Evolutionary conservation across 2,329 filamentous ascomycete species (phyloP).

Genomic region (Pseudocercospora crystallina): DNA sequence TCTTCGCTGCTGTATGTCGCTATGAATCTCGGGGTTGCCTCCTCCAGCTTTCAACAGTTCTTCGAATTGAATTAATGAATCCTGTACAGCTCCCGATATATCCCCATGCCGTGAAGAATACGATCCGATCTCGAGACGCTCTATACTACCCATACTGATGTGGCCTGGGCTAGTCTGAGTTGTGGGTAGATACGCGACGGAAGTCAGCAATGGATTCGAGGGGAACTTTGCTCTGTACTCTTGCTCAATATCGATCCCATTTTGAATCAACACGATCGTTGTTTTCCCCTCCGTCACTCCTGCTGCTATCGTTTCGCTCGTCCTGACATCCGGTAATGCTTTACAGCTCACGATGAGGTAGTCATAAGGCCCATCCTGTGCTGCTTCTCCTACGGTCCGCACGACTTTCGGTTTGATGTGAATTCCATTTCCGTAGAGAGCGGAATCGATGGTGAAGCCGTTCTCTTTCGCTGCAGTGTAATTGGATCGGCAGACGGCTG

Average conservation of each 20-base stretch:
- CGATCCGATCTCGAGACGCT: constrained; percentile 52
- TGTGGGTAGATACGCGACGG: constrained; percentile 55
- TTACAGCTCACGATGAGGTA: constrained; percentile 52
- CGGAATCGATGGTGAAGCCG: constrained; percentile 45
- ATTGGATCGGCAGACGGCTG: constrained; percentile 48
- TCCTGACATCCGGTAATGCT: constrained; percentile 42
- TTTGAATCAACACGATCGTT: constrained; percentile 60
- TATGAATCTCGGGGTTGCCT: constrained; percentile 49
- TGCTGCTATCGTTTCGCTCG: constrained; percentile 38
- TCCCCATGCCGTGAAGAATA: constrained; percentile 40
- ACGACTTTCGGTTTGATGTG: constrained; percentile 39
- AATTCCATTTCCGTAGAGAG: constrained; percentile 38
- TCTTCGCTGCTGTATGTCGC: constrained; percentile 57
- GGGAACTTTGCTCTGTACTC: constrained; percentile 54
- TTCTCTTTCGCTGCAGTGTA: constrained; percentile 42
- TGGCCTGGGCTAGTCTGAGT: constrained; percentile 52
- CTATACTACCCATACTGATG: constrained; percentile 48
- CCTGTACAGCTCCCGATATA: constrained; percentile 15
- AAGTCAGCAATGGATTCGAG: constrained; percentile 54
- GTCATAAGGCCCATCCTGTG: constrained; percentile 39
- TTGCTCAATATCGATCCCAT: constrained; percentile 61
- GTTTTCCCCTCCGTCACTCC: constrained; percentile 45
- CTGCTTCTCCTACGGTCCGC: constrained; percentile 38
- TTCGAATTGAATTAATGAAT: constrained; percentile 28
- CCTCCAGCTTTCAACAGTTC: constrained; percentile 40